Conservation (phyloP, 2,329 filamentous ascomycete genomes). For the Sarocladium strictum region DNA sequence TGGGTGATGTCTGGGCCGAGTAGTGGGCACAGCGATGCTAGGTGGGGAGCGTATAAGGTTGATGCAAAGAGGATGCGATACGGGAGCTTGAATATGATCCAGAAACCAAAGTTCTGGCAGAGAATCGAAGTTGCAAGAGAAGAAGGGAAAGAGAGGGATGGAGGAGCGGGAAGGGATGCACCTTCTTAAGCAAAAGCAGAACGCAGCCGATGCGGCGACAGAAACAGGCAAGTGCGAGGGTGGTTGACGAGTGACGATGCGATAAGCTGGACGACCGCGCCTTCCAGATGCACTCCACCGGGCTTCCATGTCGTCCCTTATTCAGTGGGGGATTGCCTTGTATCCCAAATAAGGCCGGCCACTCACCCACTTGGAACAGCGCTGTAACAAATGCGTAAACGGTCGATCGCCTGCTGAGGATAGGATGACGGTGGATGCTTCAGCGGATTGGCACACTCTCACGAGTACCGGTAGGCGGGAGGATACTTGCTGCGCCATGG, state of each 20-base stretch:
- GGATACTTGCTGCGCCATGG: slow-evolving; percentile 2
- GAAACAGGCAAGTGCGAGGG: slow-evolving; percentile 6
- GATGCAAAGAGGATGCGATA: slow-evolving; percentile 3
- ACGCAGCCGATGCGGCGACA: slow-evolving; percentile 1
- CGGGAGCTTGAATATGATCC: not conserved
- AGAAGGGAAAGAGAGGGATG: slow-evolving; percentile 3
- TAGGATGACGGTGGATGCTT: too few species aligned
- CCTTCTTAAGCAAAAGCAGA: slow-evolving; percentile 9
- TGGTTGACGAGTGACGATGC: slow-evolving; percentile 5
- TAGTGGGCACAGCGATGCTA: slow-evolving; percentile 5
- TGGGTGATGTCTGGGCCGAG: not conserved
- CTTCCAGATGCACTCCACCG: not conserved
- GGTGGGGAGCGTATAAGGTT: not conserved
- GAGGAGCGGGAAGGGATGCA: slow-evolving; percentile 2
- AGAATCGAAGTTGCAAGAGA: slow-evolving; percentile 5
- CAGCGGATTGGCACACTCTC: not conserved
- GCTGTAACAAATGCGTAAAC: not conserved
- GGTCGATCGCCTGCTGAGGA: not conserved
- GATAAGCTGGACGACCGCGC: slow-evolving; percentile 2
- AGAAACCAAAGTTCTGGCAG: slow-evolving; percentile 2
- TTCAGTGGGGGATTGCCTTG: not conserved
- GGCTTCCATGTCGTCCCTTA: not conserved
- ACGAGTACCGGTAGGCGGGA: not conserved
- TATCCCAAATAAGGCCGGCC: not conserved
- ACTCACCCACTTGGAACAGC: not conserved